These are phyloP conservation scores for Immersiella caudata DNA, from an alignment of 495 filamentous ascomycete species.

Conservation along the genomic window DNA sequence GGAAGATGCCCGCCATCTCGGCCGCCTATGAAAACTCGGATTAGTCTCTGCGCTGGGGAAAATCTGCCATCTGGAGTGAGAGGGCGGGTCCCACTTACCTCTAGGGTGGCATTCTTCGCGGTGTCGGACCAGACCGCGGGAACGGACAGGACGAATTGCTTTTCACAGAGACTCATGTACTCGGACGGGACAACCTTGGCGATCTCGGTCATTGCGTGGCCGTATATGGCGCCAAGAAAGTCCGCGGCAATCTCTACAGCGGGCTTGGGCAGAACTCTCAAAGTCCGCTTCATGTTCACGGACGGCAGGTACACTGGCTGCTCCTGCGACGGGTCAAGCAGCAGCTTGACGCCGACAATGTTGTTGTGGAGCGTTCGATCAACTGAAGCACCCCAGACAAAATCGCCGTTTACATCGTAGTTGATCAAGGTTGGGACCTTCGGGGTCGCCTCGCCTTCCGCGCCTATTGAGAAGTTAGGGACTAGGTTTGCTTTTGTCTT, in stretches of 20 bases:
- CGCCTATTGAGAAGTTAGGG: too few species aligned
- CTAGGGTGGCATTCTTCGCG: slow-evolving; percentile 36
- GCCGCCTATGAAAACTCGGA: slow-evolving; percentile 27
- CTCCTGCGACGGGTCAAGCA: slow-evolving; percentile 40
- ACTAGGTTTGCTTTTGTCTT: too few species aligned
- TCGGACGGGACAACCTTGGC: slow-evolving; percentile 22
- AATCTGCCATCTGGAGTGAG: too few species aligned
- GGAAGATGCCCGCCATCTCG: slow-evolving; percentile 31
- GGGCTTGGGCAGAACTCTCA: slow-evolving; percentile 33
- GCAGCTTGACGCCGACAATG: slow-evolving; percentile 34
- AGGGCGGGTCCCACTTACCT: too few species aligned
- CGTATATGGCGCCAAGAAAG: slow-evolving; percentile 25
- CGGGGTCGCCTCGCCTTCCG: not conserved
- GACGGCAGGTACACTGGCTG: slow-evolving; percentile 28
- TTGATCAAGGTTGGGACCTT: slow-evolving; percentile 5
- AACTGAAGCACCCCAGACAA: slow-evolving; percentile 9
- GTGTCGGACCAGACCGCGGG: slow-evolving; percentile 41
- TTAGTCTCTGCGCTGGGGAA: too few species aligned
- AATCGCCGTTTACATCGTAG: not conserved
- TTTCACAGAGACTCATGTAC: slow-evolving; percentile 28
- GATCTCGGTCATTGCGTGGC: slow-evolving; percentile 36
- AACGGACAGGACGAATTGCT: slow-evolving; percentile 34
- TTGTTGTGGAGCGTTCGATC: not conserved
- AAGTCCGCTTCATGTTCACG: slow-evolving; percentile 26
- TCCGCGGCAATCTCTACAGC: slow-evolving; percentile 31